Base-by-base conservation (phyloP, 2,329 filamentous ascomycete species). In the Colletotrichum filicis region DNA sequence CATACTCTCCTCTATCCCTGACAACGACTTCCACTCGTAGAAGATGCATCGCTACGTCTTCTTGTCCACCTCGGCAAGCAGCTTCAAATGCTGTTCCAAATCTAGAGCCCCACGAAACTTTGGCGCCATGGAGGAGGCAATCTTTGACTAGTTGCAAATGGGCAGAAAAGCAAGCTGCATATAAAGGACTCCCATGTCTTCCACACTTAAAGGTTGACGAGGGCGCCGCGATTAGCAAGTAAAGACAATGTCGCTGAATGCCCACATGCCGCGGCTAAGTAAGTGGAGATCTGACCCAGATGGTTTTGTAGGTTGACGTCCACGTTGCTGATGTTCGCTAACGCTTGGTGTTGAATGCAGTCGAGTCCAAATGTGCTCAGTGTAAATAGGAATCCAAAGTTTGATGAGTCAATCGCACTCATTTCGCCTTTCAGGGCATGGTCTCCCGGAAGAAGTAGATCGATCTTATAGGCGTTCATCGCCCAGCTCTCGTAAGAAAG, bases 401-500 rank as follows among this genome's bases (percentile, higher is more conserved):
- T 35, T 8, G 6, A 19, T 0, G 22, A 5, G 4, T 11, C 12
- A 2, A 59, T 52, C 6, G 55, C 37, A n/a, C 32, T 8, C 1
- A 66, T n/a, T 3, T 4, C 1, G 16, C 8, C 16, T 9, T 22
- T 8, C 55, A 66, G 22, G 1, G 16, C 12, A 8, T 66, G 37
- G 2, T 12, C 1, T 22, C 6, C 4, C 5, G 37, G 1, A 1
- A 53, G 55, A 32, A 6, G 4, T 1, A 19, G 1, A 3, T 11
- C 6, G 3, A 66, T n/a, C 0, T 5, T 5, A 1, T n/a, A 1
- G 46, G 16, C 4, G 1, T n/a, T 9, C 1, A 24, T 37, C 5
- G 58, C 22, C 64, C 64, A 66, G 0, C n/a, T 9, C 5, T 66
- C 42, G n/a, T 59, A 66, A 1, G n/a, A 26, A 19, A 58, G 5